A percentile compares a stretch with the other conserved stretches of the same genome.
phyloP scores from a whole-genome alignment of 768 basidiomycete genomes.

The Cystofilobasidium ferigula region DNA sequence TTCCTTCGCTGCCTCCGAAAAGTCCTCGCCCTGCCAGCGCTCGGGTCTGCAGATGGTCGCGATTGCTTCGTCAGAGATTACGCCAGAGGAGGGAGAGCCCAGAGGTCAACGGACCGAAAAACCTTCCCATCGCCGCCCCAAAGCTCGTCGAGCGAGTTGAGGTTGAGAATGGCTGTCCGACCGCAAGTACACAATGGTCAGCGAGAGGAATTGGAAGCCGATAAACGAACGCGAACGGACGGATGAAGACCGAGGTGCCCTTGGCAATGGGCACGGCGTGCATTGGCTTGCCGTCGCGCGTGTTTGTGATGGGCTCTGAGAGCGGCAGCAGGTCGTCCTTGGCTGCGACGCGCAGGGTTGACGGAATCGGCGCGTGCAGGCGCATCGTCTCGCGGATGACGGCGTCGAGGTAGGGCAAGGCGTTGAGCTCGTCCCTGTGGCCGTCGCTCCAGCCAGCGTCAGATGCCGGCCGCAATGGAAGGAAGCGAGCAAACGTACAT shows the following conservation, averaged over 20 bases:
- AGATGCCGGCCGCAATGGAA: no score
- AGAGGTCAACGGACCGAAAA: conserved; percentile 31
- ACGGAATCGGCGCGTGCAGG: conserved; percentile 10
- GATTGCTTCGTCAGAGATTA: background rate
- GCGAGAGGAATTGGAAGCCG: background rate
- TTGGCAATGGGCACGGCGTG: conserved; percentile 33
- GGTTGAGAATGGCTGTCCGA: conserved; percentile 33
- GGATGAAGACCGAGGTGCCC: conserved; percentile 34
- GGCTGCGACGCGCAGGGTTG: conserved; percentile 5
- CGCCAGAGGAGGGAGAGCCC: background rate
- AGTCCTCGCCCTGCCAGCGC: conserved; percentile 21
- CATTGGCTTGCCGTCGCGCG: conserved; percentile 26
- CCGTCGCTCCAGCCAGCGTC: no score
- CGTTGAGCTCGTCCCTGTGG: background rate
- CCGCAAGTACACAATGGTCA: background rate
- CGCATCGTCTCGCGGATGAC: conserved; percentile 15
- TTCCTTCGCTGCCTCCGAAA: conserved; percentile 25
- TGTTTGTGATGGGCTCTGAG: conserved; percentile 13
- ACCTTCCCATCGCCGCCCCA: conserved; percentile 36
- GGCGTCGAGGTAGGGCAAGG: conserved; percentile 16
- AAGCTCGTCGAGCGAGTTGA: conserved; percentile 33
- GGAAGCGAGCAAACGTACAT: conserved; percentile 29
- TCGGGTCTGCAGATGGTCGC: conserved; percentile 25
- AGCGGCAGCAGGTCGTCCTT: conserved; percentile 15
- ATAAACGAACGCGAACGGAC: conserved; percentile 29